Base-by-base conservation (phyloP, 345 rosid genomes). In the Anastatica hierochuntica region DNA sequence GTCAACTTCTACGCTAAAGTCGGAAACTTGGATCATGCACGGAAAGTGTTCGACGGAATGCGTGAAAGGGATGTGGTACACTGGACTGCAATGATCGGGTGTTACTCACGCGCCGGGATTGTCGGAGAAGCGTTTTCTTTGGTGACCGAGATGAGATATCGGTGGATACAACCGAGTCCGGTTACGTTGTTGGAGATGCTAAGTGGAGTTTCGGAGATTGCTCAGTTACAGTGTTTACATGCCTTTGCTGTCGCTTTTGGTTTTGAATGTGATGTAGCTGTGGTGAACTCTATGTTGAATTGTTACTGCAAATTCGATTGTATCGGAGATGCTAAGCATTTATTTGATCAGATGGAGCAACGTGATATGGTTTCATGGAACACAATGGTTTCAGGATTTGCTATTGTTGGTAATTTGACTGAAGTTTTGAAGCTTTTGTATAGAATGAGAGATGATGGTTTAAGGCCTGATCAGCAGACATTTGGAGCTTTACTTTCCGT, bases 321-420 rank as follows among this genome's bases (percentile, higher is more conserved):
- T 42, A 52, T 79, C 2, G 59, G 26, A 53, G 79, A 73, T 46
- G 78, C 69, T n/a, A 69, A 71, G 74, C 35, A 7, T n/a, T 72
- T 82, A 14, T 74, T 79, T 52, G 72, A 75, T 12, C 46, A 41
- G 24, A 77, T 77, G 78, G 58, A 66, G 17, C 43, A 72, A 54
- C 60, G 79, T 57, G 85, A 82, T 64, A 51, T 73, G 34, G 53
- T 77, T 68, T 75, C 89, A 0, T 79, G 79, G 81, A 82, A 79
- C 72, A 68, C 75, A 8, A 59, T 82, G 69, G 48, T 79, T 43
- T 67, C 78, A 0, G 75, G 81, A 7, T 75, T 69, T 65, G 73
- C 81, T 16, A 68, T 43, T 52, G 42, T 54, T 34, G 78, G 74
- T 19, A 49, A 68, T 51, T 53, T 67, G 68, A 49, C 51, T 57